phyloP scores from a whole-genome alignment of 257 asterid species.

The Nicotiana benthamiana region DNA sequence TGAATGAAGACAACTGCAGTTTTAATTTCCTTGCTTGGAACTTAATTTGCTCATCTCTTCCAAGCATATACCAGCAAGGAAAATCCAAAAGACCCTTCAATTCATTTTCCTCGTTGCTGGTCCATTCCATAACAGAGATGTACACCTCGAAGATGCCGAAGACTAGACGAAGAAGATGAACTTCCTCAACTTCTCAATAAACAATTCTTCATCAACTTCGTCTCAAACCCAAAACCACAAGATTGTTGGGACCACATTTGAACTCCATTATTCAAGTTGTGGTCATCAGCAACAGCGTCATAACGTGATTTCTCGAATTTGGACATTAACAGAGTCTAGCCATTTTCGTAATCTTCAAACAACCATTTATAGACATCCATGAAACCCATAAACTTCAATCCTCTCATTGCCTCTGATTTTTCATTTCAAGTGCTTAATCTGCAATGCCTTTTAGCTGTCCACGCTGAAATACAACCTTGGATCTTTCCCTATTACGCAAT shows the following conservation, averaged over 20 bases:
- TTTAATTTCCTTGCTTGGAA: neutral
- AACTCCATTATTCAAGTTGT: neutral
- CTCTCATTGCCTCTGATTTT: slow-evolving; percentile 49
- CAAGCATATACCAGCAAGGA: slow-evolving; percentile 36
- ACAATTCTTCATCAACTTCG: slow-evolving; percentile 38
- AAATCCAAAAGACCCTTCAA: slow-evolving; percentile 1
- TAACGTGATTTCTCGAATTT: slow-evolving; percentile 16
- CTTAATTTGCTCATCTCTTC: slow-evolving; percentile 13
- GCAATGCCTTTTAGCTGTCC: slow-evolving; percentile 25
- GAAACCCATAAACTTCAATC: slow-evolving; percentile 13
- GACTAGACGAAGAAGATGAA: slow-evolving; percentile 38
- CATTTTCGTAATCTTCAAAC: slow-evolving; percentile 30
- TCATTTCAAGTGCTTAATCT: slow-evolving; percentile 47
- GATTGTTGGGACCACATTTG: slow-evolving; percentile 23
- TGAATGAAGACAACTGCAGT: too few relatives aligned
- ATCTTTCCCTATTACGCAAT: slow-evolving; percentile 24
- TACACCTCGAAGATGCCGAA: slow-evolving; percentile 37
- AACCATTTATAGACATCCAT: slow-evolving; percentile 50
- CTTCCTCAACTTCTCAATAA: slow-evolving; percentile 20
- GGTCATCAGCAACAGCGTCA: slow-evolving; percentile 14
- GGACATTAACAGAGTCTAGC: slow-evolving; percentile 45
- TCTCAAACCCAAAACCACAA: slow-evolving; percentile 34
- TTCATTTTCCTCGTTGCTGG: slow-evolving; percentile 41
- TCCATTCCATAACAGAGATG: slow-evolving; percentile 54
- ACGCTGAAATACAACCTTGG: slow-evolving; percentile 27